A percentile compares a stretch with the other conserved stretches of the same genome.
phyloP scores from a whole-genome alignment of 331 rosid species.

The Acacia pycnantha region DNA sequence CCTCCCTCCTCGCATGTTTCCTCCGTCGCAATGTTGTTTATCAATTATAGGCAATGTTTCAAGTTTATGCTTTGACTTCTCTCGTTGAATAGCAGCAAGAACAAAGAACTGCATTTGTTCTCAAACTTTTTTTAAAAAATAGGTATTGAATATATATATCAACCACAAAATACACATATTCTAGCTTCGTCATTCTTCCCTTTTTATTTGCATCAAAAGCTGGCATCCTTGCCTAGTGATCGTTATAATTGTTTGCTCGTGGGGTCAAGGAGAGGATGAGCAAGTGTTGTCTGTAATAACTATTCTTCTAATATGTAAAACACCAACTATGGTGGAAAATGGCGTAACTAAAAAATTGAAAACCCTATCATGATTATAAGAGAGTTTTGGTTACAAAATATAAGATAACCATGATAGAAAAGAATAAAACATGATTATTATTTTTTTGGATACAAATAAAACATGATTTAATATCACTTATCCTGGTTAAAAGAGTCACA shows the following conservation, averaged over 20 bases:
- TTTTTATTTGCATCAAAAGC: neutral
- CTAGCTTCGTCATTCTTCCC: neutral
- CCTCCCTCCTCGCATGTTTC: too few species aligned
- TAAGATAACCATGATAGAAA: too few species aligned
- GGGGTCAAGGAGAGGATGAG: conserved; percentile 98
- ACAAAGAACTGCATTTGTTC: neutral
- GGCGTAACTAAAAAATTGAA: too few species aligned
- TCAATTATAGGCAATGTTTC: neutral
- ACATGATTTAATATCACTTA: too few species aligned
- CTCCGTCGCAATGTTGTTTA: too few species aligned
- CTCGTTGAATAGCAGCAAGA: neutral
- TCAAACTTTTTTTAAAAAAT: neutral
- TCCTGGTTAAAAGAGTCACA: too few species aligned
- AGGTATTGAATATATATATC: neutral
- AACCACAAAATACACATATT: neutral
- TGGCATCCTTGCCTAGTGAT: neutral
- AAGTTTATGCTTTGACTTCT: neutral
- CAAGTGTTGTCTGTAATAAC: conserved; percentile 35
- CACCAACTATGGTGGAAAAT: too few species aligned
- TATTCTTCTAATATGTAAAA: too few species aligned
- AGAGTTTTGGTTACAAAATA: too few species aligned
- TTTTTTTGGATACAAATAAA: too few species aligned
- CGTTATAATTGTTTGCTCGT: conserved; percentile 48
- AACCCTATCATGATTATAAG: too few species aligned
- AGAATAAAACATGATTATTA: too few species aligned